Evolutionary conservation across 768 basidiomycete species (phyloP).

Genomic region (Tricholoma sp.): DNA sequence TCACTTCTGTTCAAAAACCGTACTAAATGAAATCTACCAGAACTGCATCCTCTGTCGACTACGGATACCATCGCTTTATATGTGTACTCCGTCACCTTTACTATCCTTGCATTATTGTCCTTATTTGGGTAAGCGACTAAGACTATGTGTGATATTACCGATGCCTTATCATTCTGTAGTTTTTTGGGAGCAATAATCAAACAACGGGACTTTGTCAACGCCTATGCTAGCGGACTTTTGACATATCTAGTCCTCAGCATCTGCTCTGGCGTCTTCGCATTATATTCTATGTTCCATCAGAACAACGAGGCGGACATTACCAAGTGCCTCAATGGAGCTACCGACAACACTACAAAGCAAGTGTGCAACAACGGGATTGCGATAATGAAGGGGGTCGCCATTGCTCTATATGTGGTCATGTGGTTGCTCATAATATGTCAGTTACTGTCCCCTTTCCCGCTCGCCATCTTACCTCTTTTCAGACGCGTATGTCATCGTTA

Average conservation of each 20-base stretch:
- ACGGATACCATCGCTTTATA: conserved; percentile 40
- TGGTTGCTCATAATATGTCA: conserved; percentile 54
- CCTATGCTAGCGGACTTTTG: conserved; percentile 39
- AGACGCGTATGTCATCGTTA: conserved; percentile 51
- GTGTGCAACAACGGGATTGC: conserved; percentile 39
- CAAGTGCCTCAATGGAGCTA: conserved; percentile 32
- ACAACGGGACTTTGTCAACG: conserved; percentile 34
- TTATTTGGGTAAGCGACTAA: conserved; percentile 39
- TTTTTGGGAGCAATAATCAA: conserved; percentile 44
- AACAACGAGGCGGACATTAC: conserved; percentile 30
- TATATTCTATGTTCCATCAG: conserved; percentile 43
- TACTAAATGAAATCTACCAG: conserved; percentile 12
- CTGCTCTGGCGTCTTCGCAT: conserved; percentile 41
- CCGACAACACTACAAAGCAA: conserved; percentile 23
- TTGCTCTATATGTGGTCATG: conserved; percentile 41
- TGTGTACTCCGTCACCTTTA: conserved; percentile 42
- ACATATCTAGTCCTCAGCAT: conserved; percentile 44
- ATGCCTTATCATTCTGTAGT: conserved; percentile 10
- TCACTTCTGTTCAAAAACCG: neutral
- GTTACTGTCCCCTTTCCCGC: conserved; percentile 16
- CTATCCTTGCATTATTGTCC: conserved; percentile 41
- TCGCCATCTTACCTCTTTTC: conserved; percentile 5
- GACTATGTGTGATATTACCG: neutral
- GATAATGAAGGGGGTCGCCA: conserved; percentile 35
- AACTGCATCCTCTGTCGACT: conserved; percentile 28